Percentiles rank a stretch among this genome's conserved stretches.
phyloP scores from a whole-genome alignment of 768 basidiomycete species.

The Lentinula lateritia region DNA sequence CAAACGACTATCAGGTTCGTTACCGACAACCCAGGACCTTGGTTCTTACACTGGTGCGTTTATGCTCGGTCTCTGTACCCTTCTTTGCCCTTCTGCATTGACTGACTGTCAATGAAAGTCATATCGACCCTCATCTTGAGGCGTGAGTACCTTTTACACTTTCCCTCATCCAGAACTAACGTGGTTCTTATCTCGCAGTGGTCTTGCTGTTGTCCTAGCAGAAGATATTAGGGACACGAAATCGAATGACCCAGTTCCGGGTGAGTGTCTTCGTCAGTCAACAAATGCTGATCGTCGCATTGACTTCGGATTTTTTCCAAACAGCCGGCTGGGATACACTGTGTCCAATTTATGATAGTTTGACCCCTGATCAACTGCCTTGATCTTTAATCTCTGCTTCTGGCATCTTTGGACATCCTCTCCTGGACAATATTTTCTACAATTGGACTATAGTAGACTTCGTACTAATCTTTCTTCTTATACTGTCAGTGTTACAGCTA shows the following conservation, averaged over 20 bases:
- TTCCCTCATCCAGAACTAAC: neutral
- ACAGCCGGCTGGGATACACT: neutral
- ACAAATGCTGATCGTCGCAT: neutral
- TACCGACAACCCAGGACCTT: constrained; percentile 32
- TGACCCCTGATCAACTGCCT: neutral
- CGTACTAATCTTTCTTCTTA: no score
- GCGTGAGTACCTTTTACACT: constrained; percentile 14
- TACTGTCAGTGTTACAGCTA: neutral
- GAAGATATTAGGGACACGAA: constrained; percentile 22
- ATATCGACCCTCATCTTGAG: constrained; percentile 35
- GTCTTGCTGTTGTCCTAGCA: constrained; percentile 33
- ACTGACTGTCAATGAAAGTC: constrained; percentile 13
- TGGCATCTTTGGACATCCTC: neutral
- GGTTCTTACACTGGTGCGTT: constrained; percentile 25
- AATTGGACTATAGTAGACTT: neutral
- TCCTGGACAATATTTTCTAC: neutral
- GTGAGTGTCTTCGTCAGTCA: constrained; percentile 12
- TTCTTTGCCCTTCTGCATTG: constrained; percentile 1
- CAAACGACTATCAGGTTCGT: constrained; percentile 33
- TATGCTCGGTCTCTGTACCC: neutral
- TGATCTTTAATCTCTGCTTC: neutral
- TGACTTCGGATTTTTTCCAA: neutral
- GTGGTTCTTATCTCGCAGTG: constrained; percentile 14
- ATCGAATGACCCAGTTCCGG: constrained; percentile 12
- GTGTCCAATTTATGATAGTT: neutral